Evolutionary conservation across 2,329 filamentous ascomycete species (phyloP).

Genomic region (Canariomyces notabilis): DNA sequence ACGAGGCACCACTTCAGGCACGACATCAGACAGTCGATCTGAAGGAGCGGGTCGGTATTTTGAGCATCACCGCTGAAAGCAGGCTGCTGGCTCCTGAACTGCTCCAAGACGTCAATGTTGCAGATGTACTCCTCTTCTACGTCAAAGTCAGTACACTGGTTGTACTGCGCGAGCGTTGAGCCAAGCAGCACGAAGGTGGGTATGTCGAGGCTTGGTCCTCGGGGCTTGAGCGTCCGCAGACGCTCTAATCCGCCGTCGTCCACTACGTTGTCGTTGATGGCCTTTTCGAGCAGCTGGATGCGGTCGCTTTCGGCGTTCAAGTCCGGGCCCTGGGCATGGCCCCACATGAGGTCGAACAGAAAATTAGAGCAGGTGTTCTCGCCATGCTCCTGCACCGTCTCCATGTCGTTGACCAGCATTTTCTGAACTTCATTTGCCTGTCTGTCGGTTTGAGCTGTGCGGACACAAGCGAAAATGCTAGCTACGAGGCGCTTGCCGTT

Average conservation of each 20-base stretch:
- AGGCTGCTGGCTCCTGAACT: conserved; percentile 16
- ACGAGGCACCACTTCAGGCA: conserved; percentile 12
- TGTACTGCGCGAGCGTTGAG: conserved; percentile 12
- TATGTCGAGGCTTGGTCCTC: conserved; percentile 8
- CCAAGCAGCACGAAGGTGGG: conserved; percentile 11
- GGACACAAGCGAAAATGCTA: conserved; percentile 2
- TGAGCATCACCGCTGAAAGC: background rate
- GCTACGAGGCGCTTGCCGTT: no score
- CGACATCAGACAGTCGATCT: conserved; percentile 3
- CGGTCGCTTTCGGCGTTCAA: background rate
- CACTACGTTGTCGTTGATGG: background rate
- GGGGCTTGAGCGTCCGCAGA: conserved; percentile 1
- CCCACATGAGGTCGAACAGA: no score
- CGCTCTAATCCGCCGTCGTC: background rate
- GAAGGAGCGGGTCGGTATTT: background rate
- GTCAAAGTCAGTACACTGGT: conserved; percentile 1
- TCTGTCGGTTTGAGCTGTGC: conserved; percentile 1
- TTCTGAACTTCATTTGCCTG: background rate
- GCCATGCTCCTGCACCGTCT: background rate
- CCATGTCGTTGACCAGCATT: background rate
- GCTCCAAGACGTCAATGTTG: background rate
- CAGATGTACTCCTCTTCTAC: background rate
- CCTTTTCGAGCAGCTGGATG: conserved; percentile 4
- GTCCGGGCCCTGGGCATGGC: conserved; percentile 6
- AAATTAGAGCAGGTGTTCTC: conserved; percentile 2